Conservation (phyloP, 345 rosid species). For the Lepidium didymum region DNA sequence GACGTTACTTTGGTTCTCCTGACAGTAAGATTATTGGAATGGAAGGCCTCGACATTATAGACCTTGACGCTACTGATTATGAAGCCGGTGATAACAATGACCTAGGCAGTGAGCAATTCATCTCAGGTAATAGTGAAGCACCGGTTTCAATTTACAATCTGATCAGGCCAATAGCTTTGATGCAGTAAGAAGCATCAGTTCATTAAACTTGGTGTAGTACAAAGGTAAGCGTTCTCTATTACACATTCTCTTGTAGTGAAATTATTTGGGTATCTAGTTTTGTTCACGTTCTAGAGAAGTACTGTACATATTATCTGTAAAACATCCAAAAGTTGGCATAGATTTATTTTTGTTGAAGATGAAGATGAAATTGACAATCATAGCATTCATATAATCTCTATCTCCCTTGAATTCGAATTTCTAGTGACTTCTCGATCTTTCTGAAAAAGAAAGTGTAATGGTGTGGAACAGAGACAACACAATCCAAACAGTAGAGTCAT, state of each 20-base stretch:
- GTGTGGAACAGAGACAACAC: conserved; percentile 74
- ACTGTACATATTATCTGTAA: conserved; percentile 12
- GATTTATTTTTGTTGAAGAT: neutral
- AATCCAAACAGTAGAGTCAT: conserved; percentile 77
- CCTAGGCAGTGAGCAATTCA: conserved; percentile 12
- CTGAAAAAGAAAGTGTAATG: conserved; percentile 45
- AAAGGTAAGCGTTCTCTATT: conserved; percentile 22
- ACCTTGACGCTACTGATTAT: conserved; percentile 41
- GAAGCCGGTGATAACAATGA: conserved; percentile 35
- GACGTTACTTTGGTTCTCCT: conserved; percentile 56
- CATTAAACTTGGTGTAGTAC: neutral
- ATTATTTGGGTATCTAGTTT: neutral
- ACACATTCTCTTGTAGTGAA: neutral
- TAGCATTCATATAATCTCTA: conserved; percentile 29
- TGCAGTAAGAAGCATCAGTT: conserved; percentile 22
- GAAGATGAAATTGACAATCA: too few relatives aligned
- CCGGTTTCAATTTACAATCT: conserved; percentile 34
- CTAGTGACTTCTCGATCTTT: conserved; percentile 55
- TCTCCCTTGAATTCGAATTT: conserved; percentile 35
- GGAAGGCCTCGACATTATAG: conserved; percentile 43
- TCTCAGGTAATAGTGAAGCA: conserved; percentile 28
- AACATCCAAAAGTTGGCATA: neutral
- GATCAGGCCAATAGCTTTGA: conserved; percentile 50
- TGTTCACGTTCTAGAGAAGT: neutral
- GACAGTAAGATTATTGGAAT: conserved; percentile 26